Conservation (phyloP, 176 grass and related monocot genomes). For the Guadua angustifolia region DNA sequence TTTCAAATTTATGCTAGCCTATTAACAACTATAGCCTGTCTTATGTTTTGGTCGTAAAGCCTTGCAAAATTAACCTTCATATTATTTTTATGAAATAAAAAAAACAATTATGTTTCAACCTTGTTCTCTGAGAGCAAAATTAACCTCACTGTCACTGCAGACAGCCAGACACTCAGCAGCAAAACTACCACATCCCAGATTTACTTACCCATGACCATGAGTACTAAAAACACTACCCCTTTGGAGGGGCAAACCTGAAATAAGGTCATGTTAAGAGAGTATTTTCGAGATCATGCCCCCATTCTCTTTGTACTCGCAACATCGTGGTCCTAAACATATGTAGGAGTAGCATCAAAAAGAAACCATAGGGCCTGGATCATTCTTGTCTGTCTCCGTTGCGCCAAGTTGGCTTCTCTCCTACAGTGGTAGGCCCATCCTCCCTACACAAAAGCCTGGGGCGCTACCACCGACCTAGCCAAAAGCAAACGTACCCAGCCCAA, state of each 20-base stretch:
- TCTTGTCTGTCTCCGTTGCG: conserved; percentile 41
- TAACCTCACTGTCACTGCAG: background rate
- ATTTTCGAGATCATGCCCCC: background rate
- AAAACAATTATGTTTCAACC: background rate
- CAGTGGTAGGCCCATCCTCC: conserved; percentile 31
- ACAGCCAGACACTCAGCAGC: background rate
- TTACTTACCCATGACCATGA: background rate
- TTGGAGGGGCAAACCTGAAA: background rate
- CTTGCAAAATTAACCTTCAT: background rate
- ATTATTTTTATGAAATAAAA: too few relatives aligned
- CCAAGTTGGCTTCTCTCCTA: conserved; percentile 32
- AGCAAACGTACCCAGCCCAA: conserved; percentile 39
- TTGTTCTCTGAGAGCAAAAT: background rate
- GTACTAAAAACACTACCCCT: background rate
- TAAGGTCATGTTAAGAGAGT: background rate
- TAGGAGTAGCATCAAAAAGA: conserved; percentile 29
- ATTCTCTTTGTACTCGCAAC: conserved; percentile 30
- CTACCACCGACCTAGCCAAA: conserved; percentile 58
- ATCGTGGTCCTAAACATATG: conserved; percentile 42
- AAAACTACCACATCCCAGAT: background rate
- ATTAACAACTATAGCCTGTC: too few relatives aligned
- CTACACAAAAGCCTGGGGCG: conserved; percentile 42
- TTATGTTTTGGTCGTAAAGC: background rate
- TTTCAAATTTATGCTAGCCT: too few relatives aligned
- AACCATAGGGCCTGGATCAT: conserved; percentile 31